phyloP scores from a whole-genome alignment of 2,329 filamentous ascomycete genomes.

The Juglanconis juglandina region DNA sequence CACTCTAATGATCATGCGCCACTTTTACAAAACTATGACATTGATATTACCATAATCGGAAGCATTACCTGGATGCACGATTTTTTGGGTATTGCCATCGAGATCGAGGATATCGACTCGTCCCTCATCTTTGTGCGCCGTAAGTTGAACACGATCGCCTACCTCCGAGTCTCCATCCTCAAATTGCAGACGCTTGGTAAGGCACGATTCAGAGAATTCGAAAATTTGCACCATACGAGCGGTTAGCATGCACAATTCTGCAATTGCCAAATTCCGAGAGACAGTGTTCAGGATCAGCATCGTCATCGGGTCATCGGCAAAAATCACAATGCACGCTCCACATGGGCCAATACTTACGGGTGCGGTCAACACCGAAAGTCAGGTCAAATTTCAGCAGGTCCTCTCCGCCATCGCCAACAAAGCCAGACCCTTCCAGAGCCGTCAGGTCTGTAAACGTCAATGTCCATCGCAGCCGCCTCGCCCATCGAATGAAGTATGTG shows the following conservation, averaged over 20 bases:
- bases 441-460: background rate
- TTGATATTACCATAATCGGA: background rate
- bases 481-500: background rate
- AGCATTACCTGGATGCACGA: background rate
- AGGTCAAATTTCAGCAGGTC: background rate
- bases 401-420: background rate
- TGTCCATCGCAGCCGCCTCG: background rate
- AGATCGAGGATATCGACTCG: background rate
- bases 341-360: background rate
- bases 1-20: background rate
- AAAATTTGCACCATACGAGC: background rate
- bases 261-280: background rate
- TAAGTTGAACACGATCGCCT: background rate
- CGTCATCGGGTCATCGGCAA: background rate
- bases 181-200: background rate
- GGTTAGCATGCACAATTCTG: background rate
- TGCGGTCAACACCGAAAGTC: background rate
- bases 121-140: background rate
- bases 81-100: background rate
- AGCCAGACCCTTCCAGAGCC: background rate
- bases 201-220: background rate
- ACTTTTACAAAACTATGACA: background rate
- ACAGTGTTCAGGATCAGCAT: background rate
- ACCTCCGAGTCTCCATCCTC: background rate
- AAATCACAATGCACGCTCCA: too few relatives aligned